A percentile compares a stretch with the other conserved stretches of the same genome.
Conservation (phyloP, 2,329 filamentous ascomycete species). For the Ophiosphaerella korrae region DNA sequence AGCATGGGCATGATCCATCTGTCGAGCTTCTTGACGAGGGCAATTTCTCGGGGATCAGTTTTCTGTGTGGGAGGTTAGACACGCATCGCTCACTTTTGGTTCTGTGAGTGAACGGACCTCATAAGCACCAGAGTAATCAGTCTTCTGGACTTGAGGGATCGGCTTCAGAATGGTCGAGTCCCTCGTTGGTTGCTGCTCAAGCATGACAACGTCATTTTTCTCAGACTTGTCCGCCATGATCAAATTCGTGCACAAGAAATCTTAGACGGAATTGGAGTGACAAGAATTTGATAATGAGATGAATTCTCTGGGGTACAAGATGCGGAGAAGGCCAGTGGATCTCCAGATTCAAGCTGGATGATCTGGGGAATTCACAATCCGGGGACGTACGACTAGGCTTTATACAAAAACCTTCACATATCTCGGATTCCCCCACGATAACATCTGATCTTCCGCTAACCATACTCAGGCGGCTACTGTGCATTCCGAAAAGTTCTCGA, state of each 20-base stretch:
- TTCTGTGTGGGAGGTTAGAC: constrained; percentile 18
- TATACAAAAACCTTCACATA: constrained; percentile 17
- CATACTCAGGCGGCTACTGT: neutral
- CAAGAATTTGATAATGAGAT: neutral
- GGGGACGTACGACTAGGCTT: constrained; percentile 23
- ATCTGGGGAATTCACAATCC: constrained; percentile 31
- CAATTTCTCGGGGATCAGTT: constrained; percentile 42
- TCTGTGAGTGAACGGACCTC: constrained; percentile 12
- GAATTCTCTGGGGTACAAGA: constrained; percentile 5
- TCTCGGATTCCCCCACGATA: neutral
- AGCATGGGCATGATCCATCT: constrained; percentile 34
- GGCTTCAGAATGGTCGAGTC: constrained; percentile 30
- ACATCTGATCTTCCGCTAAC: constrained; percentile 6
- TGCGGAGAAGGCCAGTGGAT: constrained; percentile 19
- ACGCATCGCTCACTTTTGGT: neutral
- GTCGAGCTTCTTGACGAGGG: constrained; percentile 40
- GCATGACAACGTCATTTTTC: constrained; percentile 33
- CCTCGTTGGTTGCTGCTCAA: constrained; percentile 32
- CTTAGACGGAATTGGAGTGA: neutral
- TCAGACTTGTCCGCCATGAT: constrained; percentile 21
- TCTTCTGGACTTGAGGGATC: constrained; percentile 28
- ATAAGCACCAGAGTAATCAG: constrained; percentile 42
- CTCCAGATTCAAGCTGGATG: constrained; percentile 25
- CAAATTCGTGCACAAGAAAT: neutral
- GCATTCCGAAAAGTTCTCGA: constrained; percentile 19